Conservation (phyloP, 495 filamentous ascomycete genomes). For the Podospora bellae-mahoneyi region DNA sequence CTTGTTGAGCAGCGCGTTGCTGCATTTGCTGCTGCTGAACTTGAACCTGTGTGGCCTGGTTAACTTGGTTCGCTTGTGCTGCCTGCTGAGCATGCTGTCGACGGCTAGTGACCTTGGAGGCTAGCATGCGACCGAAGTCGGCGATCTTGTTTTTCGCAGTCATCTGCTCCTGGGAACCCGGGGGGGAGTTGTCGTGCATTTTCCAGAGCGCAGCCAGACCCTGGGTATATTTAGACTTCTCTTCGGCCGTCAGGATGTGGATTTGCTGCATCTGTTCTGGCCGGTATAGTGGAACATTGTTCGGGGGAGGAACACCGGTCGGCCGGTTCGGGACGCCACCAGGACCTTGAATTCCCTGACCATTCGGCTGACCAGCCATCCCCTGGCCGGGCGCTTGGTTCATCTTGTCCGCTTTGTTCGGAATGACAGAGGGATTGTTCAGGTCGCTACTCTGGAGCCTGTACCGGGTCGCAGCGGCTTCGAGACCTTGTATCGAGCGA, state of each 20-base stretch:
- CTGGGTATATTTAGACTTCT: constrained; percentile 63
- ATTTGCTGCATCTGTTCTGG: constrained; percentile 50
- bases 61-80: constrained; percentile 16
- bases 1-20: constrained; percentile 8
- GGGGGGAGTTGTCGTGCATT: constrained; percentile 55
- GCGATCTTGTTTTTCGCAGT: constrained; percentile 61
- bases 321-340: neutral
- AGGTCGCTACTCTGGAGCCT: neutral
- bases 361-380: constrained; percentile 24
- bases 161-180: constrained; percentile 55
- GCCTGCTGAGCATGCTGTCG: constrained; percentile 29
- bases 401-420: constrained; percentile 25
- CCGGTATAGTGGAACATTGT: constrained; percentile 31
- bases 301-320: constrained; percentile 8
- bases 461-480: neutral
- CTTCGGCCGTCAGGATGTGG: constrained; percentile 48
- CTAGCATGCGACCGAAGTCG: constrained; percentile 62
- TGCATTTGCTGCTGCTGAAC: constrained; percentile 17
- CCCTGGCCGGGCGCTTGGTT: constrained; percentile 37
- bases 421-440: neutral
- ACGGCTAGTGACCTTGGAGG: constrained; percentile 48
- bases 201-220: constrained; percentile 61
- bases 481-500: neutral
- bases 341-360: constrained; percentile 10
- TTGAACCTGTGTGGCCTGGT: constrained; percentile 10